phyloP scores from a whole-genome alignment of 176 grass and related monocot species.

The Raddia distichophylla region DNA sequence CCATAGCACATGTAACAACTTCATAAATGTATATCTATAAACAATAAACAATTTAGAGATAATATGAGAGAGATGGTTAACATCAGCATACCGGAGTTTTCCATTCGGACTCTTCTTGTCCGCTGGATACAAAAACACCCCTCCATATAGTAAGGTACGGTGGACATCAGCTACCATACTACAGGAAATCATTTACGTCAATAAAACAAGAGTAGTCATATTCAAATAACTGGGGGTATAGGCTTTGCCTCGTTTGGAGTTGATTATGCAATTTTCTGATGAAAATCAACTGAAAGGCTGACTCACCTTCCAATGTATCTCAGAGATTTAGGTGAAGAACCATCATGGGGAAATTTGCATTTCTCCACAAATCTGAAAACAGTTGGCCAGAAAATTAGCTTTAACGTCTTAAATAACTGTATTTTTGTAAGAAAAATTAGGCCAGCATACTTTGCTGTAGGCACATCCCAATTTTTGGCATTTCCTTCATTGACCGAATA shows the following conservation, averaged over 20 bases:
- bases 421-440: background rate
- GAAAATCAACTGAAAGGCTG: background rate
- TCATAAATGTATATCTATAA: constrained; percentile 28
- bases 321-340: constrained; percentile 83
- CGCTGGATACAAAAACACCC: constrained; percentile 91
- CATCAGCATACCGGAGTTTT: constrained; percentile 71
- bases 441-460: constrained; percentile 62
- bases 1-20: background rate
- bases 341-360: constrained; percentile 84
- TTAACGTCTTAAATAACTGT: background rate
- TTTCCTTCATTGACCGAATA: constrained; percentile 99
- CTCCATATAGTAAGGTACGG: constrained; percentile 90
- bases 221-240: background rate
- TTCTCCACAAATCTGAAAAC: constrained; percentile 80
- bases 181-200: background rate
- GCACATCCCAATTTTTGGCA: constrained; percentile 89
- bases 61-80: background rate
- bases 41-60: background rate
- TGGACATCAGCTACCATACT: constrained; percentile 98
- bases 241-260: background rate
- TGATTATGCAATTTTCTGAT: background rate
- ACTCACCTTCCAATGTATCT: constrained; percentile 96
- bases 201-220: background rate
- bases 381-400: background rate
- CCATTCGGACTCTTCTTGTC: constrained; percentile 89